Evolutionary conservation across 2,329 filamentous ascomycete genomes (phyloP), one percentile per base, ranked within the genome.

Genomic region (Chrysoporthe puriensis): DNA sequence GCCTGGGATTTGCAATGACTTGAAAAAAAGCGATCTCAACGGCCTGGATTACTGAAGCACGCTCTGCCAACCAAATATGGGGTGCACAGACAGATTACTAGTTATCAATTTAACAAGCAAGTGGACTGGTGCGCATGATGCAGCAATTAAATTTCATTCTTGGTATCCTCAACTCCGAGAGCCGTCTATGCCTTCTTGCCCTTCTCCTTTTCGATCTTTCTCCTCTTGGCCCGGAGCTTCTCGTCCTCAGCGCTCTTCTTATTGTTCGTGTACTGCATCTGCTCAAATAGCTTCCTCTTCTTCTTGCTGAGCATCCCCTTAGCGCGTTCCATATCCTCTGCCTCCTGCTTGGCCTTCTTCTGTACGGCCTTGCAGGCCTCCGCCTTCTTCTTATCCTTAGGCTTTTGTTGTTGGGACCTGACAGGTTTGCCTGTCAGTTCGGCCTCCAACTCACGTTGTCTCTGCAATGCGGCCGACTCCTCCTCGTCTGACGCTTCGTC

Each of bases 241-340:
- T 95, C 91, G 60, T 95, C 92, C 82, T 97, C 93, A 36, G 89
- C 91, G 73, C 95, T 95, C 84, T 93, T 92, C 86, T 96, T 94
- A 82, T 91, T 94, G 81, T 97, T 97, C 70, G 90, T 94, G 81
- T 97, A 96, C 76, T 94, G 86, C 93, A 99, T 99, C 84, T 97
- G 96, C 84, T 98, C 96, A 73, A 95, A 91, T 75, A 97, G 83
- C 89, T 97, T 97, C 75, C 96, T 87, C 89, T 98, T 99, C 88
- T 96, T 96, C 80, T 96, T 92, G 79, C 91, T 92, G 84, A 98
- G 90, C 96, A 99, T 99, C 83, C 96, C 96, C 88, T 97, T 97
- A 78, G 93, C 91, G 71, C 95, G 87, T 79, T 97, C 94, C 68
- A 96, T 80, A 74, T 98, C 94, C 79, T 98, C 96, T 4, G 91